phyloP scores from a whole-genome alignment of 2,329 filamentous ascomycete species.

The Fusarium pseudocircinatum region DNA sequence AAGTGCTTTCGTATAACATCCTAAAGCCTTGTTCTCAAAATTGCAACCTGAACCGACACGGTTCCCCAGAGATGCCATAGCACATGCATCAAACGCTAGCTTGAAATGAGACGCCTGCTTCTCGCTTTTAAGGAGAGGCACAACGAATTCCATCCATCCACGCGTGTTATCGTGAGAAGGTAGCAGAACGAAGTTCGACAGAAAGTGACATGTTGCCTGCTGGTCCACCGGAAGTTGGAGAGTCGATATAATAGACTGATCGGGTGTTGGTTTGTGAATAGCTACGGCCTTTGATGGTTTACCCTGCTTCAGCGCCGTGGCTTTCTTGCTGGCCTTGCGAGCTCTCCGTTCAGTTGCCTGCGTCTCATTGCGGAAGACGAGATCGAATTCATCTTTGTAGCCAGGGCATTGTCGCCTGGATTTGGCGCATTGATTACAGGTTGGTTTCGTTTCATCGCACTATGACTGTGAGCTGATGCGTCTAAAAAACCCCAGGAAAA shows the following conservation, averaged over 20 bases:
- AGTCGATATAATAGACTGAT: conserved; percentile 42
- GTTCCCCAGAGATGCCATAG: conserved; percentile 66
- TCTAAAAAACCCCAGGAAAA: not conserved
- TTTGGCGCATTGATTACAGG: conserved; percentile 72
- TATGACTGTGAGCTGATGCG: conserved; percentile 45
- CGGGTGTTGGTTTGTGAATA: conserved; percentile 30
- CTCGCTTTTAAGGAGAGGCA: conserved; percentile 63
- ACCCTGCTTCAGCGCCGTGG: conserved; percentile 49
- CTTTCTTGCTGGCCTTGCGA: conserved; percentile 64
- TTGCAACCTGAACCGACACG: conserved; percentile 50
- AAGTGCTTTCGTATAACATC: conserved; percentile 65
- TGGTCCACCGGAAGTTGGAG: conserved; percentile 61
- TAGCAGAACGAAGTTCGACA: conserved; percentile 68
- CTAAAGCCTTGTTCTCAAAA: conserved; percentile 54
- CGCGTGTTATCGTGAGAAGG: conserved; percentile 60
- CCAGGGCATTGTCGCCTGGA: conserved; percentile 72
- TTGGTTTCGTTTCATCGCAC: conserved; percentile 75
- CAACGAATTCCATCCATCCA: conserved; percentile 68
- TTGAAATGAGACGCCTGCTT: conserved; percentile 58
- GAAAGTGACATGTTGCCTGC: conserved; percentile 67
- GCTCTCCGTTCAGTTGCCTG: conserved; percentile 72
- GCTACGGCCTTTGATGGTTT: conserved; percentile 33
- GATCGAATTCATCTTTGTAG: conserved; percentile 76
- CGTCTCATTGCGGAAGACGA: conserved; percentile 78
- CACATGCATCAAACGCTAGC: conserved; percentile 68